A percentile compares a stretch with the other conserved stretches of the same genome.
phyloP scores from a whole-genome alignment of 2,329 filamentous ascomycete species.

The Arthrinium phaeospermum region DNA sequence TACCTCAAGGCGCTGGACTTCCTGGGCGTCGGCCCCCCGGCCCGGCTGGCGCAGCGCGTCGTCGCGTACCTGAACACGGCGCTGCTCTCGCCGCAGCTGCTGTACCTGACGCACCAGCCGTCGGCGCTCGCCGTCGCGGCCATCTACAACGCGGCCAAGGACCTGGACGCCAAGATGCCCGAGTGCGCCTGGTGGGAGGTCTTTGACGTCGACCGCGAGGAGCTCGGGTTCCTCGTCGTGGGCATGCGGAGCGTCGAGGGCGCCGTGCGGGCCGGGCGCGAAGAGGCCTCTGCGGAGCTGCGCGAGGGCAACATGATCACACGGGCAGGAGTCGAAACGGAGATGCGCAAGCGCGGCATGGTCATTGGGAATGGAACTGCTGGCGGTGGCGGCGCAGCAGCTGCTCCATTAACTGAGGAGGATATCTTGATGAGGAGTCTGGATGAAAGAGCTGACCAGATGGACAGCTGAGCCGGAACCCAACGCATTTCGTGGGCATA shows the following conservation, averaged over 20 bases:
- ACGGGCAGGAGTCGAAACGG: slow-evolving; percentile 61
- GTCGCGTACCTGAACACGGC: slow-evolving; percentile 86
- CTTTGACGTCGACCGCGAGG: slow-evolving; percentile 93
- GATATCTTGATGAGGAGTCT: slow-evolving; percentile 24
- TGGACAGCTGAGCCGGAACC: slow-evolving; percentile 11
- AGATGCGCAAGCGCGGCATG: slow-evolving; percentile 61
- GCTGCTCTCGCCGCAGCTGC: slow-evolving; percentile 82
- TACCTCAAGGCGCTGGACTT: slow-evolving; percentile 91
- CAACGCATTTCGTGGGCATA: not conserved
- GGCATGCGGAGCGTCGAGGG: slow-evolving; percentile 80
- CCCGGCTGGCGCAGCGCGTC: slow-evolving; percentile 64
- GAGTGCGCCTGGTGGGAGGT: slow-evolving; percentile 96
- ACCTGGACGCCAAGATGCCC: slow-evolving; percentile 78
- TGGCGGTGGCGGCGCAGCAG: not conserved
- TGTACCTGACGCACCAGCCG: slow-evolving; percentile 93
- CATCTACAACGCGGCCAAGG: slow-evolving; percentile 86
- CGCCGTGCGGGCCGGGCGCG: slow-evolving; percentile 66
- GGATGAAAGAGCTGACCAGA: slow-evolving; percentile 23
- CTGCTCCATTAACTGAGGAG: slow-evolving; percentile 21
- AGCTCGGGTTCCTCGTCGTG: slow-evolving; percentile 90
- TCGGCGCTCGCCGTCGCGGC: slow-evolving; percentile 83
- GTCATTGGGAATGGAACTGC: slow-evolving; percentile 34
- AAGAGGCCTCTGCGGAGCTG: slow-evolving; percentile 55
- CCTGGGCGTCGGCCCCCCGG: slow-evolving; percentile 49
- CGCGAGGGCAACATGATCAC: slow-evolving; percentile 58